phyloP scores from a whole-genome alignment of 306 rosid species.

The Quercus agrifolia region DNA sequence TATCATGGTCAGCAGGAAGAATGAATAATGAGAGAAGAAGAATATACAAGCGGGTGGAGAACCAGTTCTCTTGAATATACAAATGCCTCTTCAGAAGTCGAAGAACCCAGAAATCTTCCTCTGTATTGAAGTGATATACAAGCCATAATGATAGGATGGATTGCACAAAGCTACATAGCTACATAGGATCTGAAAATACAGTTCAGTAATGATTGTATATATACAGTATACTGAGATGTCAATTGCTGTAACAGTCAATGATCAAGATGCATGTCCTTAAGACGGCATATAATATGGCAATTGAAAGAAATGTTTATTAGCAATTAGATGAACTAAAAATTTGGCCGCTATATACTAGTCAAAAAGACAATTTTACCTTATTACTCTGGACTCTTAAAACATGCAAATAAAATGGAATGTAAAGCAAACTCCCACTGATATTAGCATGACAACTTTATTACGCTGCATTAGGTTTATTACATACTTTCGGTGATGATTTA shows the following conservation, averaged over 20 bases:
- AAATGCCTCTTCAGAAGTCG: neutral
- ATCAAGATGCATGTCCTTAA: neutral
- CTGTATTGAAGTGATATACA: neutral
- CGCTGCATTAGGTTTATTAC: no score
- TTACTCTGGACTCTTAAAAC: no score
- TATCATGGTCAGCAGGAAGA: neutral
- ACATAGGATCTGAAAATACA: neutral
- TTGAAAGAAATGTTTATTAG: neutral
- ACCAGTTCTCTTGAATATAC: conserved; percentile 23
- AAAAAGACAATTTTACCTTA: no score
- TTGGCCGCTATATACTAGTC: no score
- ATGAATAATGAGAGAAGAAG: neutral
- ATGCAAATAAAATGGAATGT: no score
- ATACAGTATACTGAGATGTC: neutral
- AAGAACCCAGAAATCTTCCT: neutral
- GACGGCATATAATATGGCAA: neutral
- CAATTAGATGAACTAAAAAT: no score
- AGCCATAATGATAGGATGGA: neutral
- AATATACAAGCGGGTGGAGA: conserved; percentile 37
- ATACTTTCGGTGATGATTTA: neutral
- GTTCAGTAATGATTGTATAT: neutral
- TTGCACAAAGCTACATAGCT: neutral
- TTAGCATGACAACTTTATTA: no score
- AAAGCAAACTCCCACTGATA: no score
- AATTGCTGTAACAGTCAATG: neutral